phyloP scores from a whole-genome alignment of 2,329 filamentous ascomycete genomes.

The Botrytis hyacinthi region DNA sequence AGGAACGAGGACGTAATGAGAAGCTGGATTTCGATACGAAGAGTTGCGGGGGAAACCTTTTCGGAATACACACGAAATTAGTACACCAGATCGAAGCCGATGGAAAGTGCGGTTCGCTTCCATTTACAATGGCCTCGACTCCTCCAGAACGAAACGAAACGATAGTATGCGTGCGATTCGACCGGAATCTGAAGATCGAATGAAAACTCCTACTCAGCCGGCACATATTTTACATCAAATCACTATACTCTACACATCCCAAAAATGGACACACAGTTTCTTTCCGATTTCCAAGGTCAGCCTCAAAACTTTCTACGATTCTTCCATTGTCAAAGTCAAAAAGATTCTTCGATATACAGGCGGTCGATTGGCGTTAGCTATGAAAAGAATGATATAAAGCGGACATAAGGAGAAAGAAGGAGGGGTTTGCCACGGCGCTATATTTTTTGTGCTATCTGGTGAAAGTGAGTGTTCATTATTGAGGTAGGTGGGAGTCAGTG shows the following conservation, averaged over 20 bases:
- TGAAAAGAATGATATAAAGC: neutral
- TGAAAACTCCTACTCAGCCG: accelerated
- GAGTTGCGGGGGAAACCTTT: neutral
- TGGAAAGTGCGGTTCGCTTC: neutral
- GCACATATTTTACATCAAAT: accelerated
- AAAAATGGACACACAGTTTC: accelerated
- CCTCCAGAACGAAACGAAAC: neutral
- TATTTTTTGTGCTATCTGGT: neutral
- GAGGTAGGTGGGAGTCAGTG: neutral
- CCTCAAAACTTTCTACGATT: neutral
- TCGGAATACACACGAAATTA: neutral
- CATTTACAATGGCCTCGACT: neutral
- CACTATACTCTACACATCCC: neutral
- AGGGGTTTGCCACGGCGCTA: accelerated
- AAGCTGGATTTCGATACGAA: neutral
- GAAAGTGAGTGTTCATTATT: neutral
- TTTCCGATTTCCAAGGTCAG: accelerated
- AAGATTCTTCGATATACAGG: neutral
- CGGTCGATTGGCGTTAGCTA: neutral
- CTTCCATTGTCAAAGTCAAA: neutral
- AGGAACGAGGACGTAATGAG: neutral
- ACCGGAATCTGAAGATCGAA: accelerated
- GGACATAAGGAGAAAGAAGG: accelerated
- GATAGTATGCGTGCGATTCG: neutral
- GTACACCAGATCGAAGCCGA: neutral